A percentile compares a stretch with the other conserved stretches of the same genome.
Conservation (phyloP, 352 stramenopile species). For the Globisporangium uncinulatum region DNA sequence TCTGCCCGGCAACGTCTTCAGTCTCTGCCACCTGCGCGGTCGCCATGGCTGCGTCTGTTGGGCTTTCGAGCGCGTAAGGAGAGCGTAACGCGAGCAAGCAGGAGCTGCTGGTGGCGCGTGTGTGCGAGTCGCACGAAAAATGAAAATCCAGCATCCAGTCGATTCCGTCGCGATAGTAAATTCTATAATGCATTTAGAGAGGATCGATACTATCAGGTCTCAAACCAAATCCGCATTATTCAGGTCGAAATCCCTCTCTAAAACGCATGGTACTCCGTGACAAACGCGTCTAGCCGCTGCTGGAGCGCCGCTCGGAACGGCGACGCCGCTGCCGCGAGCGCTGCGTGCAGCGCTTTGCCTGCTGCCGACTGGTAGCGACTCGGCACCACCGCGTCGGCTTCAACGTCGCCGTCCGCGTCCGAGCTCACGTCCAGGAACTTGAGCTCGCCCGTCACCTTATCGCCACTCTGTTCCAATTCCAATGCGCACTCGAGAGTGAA, state of each 20-base stretch:
- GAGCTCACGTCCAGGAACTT: slow-evolving; percentile 83
- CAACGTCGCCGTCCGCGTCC: slow-evolving; percentile 62
- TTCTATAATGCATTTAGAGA: neutral
- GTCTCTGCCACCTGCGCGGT: slow-evolving; percentile 3
- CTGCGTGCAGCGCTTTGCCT: slow-evolving; percentile 66
- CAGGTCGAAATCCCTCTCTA: slow-evolving; percentile 18
- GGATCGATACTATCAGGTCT: neutral
- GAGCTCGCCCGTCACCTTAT: slow-evolving; percentile 40
- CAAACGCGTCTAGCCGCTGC: slow-evolving; percentile 48
- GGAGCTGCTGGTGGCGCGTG: too few species aligned
- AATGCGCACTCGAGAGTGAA: slow-evolving; percentile 52
- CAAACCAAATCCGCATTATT: neutral
- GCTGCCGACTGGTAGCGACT: slow-evolving; percentile 61
- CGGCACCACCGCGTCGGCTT: slow-evolving; percentile 63
- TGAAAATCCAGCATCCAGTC: too few species aligned
- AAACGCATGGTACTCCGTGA: slow-evolving; percentile 70
- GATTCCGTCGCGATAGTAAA: neutral
- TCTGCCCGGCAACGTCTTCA: slow-evolving; percentile 8
- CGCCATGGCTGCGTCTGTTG: slow-evolving; percentile 4
- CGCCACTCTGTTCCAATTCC: slow-evolving; percentile 17
- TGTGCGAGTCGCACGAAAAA: too few species aligned
- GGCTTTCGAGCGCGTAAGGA: neutral
- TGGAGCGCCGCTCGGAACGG: slow-evolving; percentile 60
- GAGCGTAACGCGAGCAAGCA: neutral
- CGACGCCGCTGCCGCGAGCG: slow-evolving; percentile 38